phyloP scores from a whole-genome alignment of 108 stramenopile genomes.

The Discostella pseudostelligera region DNA sequence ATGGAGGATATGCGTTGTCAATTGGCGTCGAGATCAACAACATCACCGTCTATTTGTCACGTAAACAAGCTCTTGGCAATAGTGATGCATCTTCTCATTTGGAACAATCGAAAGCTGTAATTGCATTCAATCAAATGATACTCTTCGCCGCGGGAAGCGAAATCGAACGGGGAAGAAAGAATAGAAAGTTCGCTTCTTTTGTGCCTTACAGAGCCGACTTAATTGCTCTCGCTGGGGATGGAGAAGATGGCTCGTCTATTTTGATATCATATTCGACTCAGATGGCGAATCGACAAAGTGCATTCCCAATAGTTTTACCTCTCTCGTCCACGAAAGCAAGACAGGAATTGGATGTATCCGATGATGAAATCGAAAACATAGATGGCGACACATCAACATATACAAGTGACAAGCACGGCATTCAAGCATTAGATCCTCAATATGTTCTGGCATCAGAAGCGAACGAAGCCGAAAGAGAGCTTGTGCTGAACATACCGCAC shows the following conservation, averaged over 20 bases:
- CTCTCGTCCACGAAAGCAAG: conserved; percentile 76
- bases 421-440: conserved; percentile 64
- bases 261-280: conserved; percentile 15
- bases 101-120: conserved; percentile 20
- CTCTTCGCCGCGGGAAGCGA: conserved; percentile 27
- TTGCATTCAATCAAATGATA: conserved; percentile 17
- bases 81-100: not conserved
- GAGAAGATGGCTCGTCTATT: conserved; percentile 20
- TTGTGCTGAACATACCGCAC: conserved; percentile 53
- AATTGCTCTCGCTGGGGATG: conserved; percentile 21
- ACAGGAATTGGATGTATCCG: conserved; percentile 71
- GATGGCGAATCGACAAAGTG: conserved; percentile 9
- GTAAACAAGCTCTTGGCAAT: conserved; percentile 9
- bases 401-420: not conserved
- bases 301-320: conserved; percentile 63
- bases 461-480: conserved; percentile 42
- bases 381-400: conserved; percentile 8
- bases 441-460: conserved; percentile 56
- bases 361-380: conserved; percentile 35
- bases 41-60: conserved; percentile 22
- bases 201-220: conserved; percentile 32
- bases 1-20: conserved; percentile 15
- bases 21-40: conserved; percentile 33
- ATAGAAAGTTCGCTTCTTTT: conserved; percentile 23
- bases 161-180: conserved; percentile 17